Base-by-base conservation (phyloP, 2,329 filamentous ascomycete species). In the Ophioceras dolichostomum region DNA sequence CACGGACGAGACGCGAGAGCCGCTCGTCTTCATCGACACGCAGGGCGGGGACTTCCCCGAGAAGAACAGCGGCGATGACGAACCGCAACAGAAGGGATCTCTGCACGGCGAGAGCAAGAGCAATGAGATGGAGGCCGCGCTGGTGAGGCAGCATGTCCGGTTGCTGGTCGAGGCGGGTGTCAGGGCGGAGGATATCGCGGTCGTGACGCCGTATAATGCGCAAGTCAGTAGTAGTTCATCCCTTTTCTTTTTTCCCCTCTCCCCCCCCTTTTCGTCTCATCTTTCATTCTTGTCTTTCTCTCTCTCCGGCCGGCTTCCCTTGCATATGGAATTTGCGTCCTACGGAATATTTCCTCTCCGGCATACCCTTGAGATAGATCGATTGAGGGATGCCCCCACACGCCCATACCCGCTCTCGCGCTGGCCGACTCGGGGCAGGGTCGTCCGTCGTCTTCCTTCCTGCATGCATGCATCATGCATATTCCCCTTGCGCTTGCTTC, bases 191-290 rank as follows among this genome's bases (percentile, higher is more conserved):
- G 86, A 95, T 51, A 88, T 98, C 49, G 91, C 89, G 1, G 79
- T 96, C 10, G 79, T 98, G 37, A 95, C 91, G 34, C 91, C 91
- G 28, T 98, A 98, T 61, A 96, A 95, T 61, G 91, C 85, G 12
- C 91, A 91, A 70, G 79, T 83, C 52, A 45, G 63, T n/a, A 19
- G 16, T 13, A 16, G 16, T 18, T 20, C 8, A 18, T 32, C 41
- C 22, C 28, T 43, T 36, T 4, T 24, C 39, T 41, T 26, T 20
- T 34, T 36, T 34, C 33, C 41, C 29, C 37, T 21, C 45, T 26
- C 17, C 17, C 30, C 13, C 36, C 30, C 18, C 30, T 21, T 3
- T 33, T 28, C 14, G 30, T 14, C 32, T 32, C 18, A 36, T 36
- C 14, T 38, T 26, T 16, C n/a, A 13, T 30, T 31, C 14, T 16